Conservation (phyloP, 352 stramenopile species). For the Peronospora destructor region DNA sequence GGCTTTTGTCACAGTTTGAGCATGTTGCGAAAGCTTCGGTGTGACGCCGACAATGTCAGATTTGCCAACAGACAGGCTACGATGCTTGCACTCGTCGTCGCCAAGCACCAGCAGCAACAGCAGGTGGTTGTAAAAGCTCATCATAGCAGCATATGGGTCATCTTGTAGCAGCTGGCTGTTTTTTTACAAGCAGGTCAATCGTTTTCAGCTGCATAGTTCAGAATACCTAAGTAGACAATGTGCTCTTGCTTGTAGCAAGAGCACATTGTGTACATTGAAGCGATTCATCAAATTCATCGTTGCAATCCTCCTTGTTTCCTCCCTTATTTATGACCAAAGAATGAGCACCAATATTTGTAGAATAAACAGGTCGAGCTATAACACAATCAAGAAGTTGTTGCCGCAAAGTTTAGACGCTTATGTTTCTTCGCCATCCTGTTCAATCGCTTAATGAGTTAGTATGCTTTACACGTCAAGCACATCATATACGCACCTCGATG, state of each 20-base stretch:
- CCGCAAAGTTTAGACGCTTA: slow-evolving; percentile 2
- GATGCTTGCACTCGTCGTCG: too few species aligned
- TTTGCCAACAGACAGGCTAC: too few species aligned
- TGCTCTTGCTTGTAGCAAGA: too few species aligned
- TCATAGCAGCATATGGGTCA: too few species aligned
- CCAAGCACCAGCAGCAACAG: too few species aligned
- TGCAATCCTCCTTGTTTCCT: background rate
- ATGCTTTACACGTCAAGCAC: background rate
- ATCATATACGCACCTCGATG: slow-evolving; percentile 19
- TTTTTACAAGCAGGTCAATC: slow-evolving; percentile 38
- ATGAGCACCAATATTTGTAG: background rate
- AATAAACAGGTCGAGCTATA: slow-evolving; percentile 4
- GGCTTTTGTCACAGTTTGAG: too few species aligned
- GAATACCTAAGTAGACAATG: background rate
- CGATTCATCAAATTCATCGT: background rate
- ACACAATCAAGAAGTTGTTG: slow-evolving; percentile 1
- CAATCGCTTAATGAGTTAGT: background rate
- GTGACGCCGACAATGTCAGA: too few species aligned
- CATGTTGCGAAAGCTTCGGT: too few species aligned
- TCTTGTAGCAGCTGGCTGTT: slow-evolving; percentile 4
- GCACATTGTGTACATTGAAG: too few species aligned
- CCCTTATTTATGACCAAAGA: background rate
- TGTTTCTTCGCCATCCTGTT: slow-evolving; percentile 24
- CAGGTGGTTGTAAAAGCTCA: too few species aligned
- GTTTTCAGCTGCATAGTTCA: slow-evolving; percentile 41